phyloP scores from a whole-genome alignment of 768 basidiomycete genomes.

The Clitopilus hobsonii region DNA sequence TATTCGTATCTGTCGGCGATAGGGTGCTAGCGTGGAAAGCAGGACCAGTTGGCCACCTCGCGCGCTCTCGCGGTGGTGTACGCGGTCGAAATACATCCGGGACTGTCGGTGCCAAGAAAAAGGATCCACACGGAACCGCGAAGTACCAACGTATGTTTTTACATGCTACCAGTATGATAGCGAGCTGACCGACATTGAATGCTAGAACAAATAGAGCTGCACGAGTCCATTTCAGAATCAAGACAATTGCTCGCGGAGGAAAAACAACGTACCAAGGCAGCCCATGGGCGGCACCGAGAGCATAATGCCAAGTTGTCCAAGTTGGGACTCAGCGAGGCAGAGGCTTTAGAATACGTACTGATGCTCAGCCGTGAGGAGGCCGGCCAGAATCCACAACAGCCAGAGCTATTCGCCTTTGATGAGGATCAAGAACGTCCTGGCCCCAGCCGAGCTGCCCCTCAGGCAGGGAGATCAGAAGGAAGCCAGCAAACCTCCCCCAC shows the following conservation, averaged over 20 bases:
- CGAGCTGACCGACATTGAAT: slow-evolving; percentile 3
- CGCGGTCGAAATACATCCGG: slow-evolving; percentile 23
- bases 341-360: slow-evolving; percentile 74
- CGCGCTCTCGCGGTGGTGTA: slow-evolving; percentile 29
- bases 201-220: slow-evolving; percentile 60
- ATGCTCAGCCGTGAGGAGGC: slow-evolving; percentile 86
- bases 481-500: not conserved
- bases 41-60: slow-evolving; percentile 32
- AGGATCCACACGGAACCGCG: slow-evolving; percentile 20
- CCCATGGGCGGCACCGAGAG: slow-evolving; percentile 47
- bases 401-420: slow-evolving; percentile 23
- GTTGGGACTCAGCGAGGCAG: slow-evolving; percentile 70
- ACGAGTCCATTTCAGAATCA: slow-evolving; percentile 60
- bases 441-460: slow-evolving; percentile 15
- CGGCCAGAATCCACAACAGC: slow-evolving; percentile 15
- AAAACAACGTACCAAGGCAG: slow-evolving; percentile 26
- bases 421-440: slow-evolving; percentile 48
- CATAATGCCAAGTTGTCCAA: slow-evolving; percentile 51
- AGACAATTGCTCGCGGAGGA: slow-evolving; percentile 48
- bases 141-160: slow-evolving; percentile 44
- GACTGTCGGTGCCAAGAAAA: slow-evolving; percentile 27
- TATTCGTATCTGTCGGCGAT: slow-evolving; percentile 59
- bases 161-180: not conserved
- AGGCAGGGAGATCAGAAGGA: not conserved
- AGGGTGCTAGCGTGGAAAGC: slow-evolving; percentile 67